Evolutionary conservation across 805 yeast species (phyloP), one percentile per base, ranked within the genome.

Genomic region (Hanseniaspora thailandica): DNA sequence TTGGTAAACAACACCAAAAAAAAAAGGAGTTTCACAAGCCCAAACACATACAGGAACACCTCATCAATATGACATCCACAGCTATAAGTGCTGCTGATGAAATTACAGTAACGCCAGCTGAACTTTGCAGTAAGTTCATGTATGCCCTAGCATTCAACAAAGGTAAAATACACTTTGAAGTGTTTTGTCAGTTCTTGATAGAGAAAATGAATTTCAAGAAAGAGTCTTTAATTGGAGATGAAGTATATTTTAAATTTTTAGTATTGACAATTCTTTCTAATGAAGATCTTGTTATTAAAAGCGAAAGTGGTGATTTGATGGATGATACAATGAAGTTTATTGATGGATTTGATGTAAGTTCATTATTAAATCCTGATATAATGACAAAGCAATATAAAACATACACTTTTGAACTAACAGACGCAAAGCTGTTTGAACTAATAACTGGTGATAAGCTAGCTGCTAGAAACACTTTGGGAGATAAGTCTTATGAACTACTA

Each of bases 371-470:
- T 25, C 43, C 47, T 28, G 35, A 43, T n/a, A 41, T 55, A 22
- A 17, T 33, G 19, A 22, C 3, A 2, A 23, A 41, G 35, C 19
- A 30, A 20, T 45, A 30, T 13, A 28, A 38, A 26, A 19, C 20
- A 19, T 30, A 43, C 20, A 45, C 54, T n/a, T 53, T 74, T 3
- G 66, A 68, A 15, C 76, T 83, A 3, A 69, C 73, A 4, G 76
- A 77, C 26, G 81, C 77, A 52, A 74, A 74, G 38, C 78, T 79
- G 59, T 82, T 84, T 73, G 60, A 71, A 17, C 72, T 71, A 47
- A 64, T 84, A 39, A 76, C 86, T 0, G 85, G 84, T 13, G 72
- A 74, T 31, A 72, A 74, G 31, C 71, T 72, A 55, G 26, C 35
- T 13, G 71, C 74, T 35, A 78, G 76, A 59, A 71, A 74, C 47